phyloP scores from a whole-genome alignment of 1,284 basidiomycete species.

The Dichomitus squalens region DNA sequence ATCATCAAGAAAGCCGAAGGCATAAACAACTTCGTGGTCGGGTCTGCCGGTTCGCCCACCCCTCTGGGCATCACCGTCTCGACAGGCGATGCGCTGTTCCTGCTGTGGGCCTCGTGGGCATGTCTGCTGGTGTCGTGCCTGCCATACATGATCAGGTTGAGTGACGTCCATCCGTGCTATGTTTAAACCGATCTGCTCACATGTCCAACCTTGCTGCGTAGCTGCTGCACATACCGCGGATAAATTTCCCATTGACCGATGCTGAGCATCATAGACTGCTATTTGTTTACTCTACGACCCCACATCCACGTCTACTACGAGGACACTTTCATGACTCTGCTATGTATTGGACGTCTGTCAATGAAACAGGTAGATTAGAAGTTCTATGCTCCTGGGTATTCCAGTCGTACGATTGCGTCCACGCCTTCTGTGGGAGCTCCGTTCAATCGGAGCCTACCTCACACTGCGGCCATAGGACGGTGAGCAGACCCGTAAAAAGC shows the following conservation, averaged over 20 bases:
- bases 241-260: conserved; percentile 31
- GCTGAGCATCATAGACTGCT: conserved; percentile 8
- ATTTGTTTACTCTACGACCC: conserved; percentile 1
- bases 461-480: too few relatives aligned
- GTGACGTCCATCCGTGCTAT: background rate
- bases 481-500: too few relatives aligned
- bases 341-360: conserved; percentile 21
- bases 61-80: conserved; percentile 63
- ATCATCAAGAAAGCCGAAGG: conserved; percentile 64
- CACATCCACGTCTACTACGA: conserved; percentile 7
- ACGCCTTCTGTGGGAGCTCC: background rate
- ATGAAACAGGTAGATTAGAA: conserved; percentile 10
- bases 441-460: background rate
- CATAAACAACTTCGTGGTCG: conserved; percentile 56
- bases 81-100: conserved; percentile 60
- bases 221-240: conserved; percentile 74
- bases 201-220: conserved; percentile 28
- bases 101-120: conserved; percentile 73
- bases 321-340: conserved; percentile 16
- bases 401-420: background rate
- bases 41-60: conserved; percentile 38
- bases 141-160: conserved; percentile 71
- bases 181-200: background rate
- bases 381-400: background rate
- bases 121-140: conserved; percentile 62